These are phyloP conservation scores for Cutaneotrichosporon dermatis DNA, from an alignment of 1,284 basidiomycete species.

Conservation along the genomic window DNA sequence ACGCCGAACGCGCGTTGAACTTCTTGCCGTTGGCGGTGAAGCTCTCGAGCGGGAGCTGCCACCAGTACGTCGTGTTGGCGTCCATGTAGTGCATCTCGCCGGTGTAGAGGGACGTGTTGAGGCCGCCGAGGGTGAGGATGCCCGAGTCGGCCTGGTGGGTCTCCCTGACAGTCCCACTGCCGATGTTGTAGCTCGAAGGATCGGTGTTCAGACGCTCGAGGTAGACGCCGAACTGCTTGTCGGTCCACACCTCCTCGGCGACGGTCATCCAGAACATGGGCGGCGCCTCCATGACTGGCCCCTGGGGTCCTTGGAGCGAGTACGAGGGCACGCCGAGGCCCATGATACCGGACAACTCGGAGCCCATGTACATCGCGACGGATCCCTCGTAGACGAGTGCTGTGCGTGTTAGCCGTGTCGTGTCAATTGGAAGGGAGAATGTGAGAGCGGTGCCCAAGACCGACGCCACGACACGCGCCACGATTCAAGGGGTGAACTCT, in stretches of 20 bases:
- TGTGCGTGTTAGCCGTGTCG: neutral
- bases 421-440: neutral
- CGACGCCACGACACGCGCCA: neutral
- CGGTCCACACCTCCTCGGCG: conserved; percentile 56
- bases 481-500: no score
- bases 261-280: conserved; percentile 55
- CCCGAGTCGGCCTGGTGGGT: conserved; percentile 63
- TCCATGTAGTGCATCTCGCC: conserved; percentile 74
- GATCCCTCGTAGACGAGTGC: conserved; percentile 18
- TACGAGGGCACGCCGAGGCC: conserved; percentile 41
- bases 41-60: conserved; percentile 51
- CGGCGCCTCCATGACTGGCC: neutral
- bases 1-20: neutral
- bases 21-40: conserved; percentile 46
- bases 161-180: conserved; percentile 49
- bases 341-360: conserved; percentile 43
- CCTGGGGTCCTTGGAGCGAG: neutral
- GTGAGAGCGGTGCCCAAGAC: neutral
- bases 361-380: conserved; percentile 21
- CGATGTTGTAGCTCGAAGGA: neutral
- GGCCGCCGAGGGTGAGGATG: conserved; percentile 64
- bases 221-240: conserved; percentile 70
- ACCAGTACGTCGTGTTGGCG: conserved; percentile 38
- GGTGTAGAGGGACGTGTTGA: conserved; percentile 65
- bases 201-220: conserved; percentile 56